Evolutionary conservation across 805 yeast species (phyloP), one percentile per base, ranked within the genome.

Genomic region (Isabelozyma rhagii): DNA sequence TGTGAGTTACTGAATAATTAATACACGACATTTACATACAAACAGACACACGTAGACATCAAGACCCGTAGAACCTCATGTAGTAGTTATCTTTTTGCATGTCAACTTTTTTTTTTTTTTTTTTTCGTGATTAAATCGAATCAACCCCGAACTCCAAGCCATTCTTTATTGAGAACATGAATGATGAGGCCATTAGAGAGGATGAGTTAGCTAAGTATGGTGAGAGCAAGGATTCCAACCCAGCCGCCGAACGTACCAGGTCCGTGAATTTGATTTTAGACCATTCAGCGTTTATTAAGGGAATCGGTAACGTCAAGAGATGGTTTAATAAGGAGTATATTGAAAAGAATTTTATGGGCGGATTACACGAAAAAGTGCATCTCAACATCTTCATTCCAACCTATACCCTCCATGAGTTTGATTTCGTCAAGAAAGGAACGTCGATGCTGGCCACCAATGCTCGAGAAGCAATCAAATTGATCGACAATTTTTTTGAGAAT

Each of bases 281-380:
- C 60, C 87, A 85, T 17, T 79, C 88, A 6, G 84, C 88, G 2
- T 74, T 86, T 52, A 82, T 83, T 15, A 79, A 84, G 48, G 93
- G 90, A 1, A 71, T 86, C 43, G 89, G 88, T 0, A 82, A 82
- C 57, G 74, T 86, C 58, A 82, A 81, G 60, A 68, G 81, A 56
- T 86, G 91, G 91, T 72, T 77, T 50, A 67, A 74, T 45, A 58
- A 71, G 54, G 61, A 72, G 45, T 69, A 67, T 47, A 48, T 59
- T 8, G 51, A 56, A 8, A 46, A 51, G 29, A 56, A 57, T 5
- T 5, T n/a, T 9, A 9, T 39, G 8, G 21, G 21, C 17, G 43
- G 51, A 3, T 21, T 21, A 21, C 49, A 56, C n/a, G 67, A 60
- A 14, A 41, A 46, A 11, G 53, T 68, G 14, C 44, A 53, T 2